A percentile compares a stretch with the other conserved stretches of the same genome.
Evolutionary conservation across 495 filamentous ascomycete species (phyloP).

Genomic region (Amorphotheca resinae): DNA sequence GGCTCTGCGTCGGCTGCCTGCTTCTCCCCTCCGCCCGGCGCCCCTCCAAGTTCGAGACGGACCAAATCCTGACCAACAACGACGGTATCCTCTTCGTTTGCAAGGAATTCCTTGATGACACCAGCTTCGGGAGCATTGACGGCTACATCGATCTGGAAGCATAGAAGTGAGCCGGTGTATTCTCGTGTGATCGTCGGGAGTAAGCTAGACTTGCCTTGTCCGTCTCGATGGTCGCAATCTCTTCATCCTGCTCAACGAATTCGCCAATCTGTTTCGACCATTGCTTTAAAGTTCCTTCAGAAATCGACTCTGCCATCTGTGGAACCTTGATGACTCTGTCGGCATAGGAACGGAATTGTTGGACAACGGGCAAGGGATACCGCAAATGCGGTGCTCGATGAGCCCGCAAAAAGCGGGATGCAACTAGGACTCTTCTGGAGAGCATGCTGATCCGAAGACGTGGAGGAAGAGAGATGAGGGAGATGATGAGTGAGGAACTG

Average conservation of each 20-base stretch:
- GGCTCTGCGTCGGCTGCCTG: slow-evolving; percentile 41
- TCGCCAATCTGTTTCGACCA: slow-evolving; percentile 93
- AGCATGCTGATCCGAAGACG: slow-evolving; percentile 27
- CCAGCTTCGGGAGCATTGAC: slow-evolving; percentile 82
- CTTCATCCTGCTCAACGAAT: slow-evolving; percentile 89
- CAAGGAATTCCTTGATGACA: slow-evolving; percentile 83
- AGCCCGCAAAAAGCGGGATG: slow-evolving; percentile 32
- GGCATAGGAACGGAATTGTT: slow-evolving; percentile 46
- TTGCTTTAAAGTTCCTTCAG: slow-evolving; percentile 92
- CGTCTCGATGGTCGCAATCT: slow-evolving; percentile 99
- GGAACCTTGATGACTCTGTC: slow-evolving; percentile 86
- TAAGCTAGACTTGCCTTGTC: slow-evolving; percentile 63
- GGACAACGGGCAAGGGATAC: slow-evolving; percentile 29
- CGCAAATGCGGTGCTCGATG: slow-evolving; percentile 28
- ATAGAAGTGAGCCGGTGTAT: neutral
- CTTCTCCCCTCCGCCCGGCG: slow-evolving; percentile 34
- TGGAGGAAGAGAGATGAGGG: slow-evolving; percentile 3
- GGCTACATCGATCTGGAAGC: slow-evolving; percentile 12
- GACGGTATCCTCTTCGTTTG: slow-evolving; percentile 90
- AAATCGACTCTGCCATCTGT: slow-evolving; percentile 97
- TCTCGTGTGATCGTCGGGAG: neutral
- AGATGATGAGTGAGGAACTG: slow-evolving; percentile 1
- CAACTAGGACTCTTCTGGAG: slow-evolving; percentile 35
- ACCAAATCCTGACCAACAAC: slow-evolving; percentile 86
- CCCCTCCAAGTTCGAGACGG: slow-evolving; percentile 67